Evolutionary conservation across 495 filamentous ascomycete species (phyloP), one percentile per base, ranked within the genome.

Genomic region (Podospora fimiseda): DNA sequence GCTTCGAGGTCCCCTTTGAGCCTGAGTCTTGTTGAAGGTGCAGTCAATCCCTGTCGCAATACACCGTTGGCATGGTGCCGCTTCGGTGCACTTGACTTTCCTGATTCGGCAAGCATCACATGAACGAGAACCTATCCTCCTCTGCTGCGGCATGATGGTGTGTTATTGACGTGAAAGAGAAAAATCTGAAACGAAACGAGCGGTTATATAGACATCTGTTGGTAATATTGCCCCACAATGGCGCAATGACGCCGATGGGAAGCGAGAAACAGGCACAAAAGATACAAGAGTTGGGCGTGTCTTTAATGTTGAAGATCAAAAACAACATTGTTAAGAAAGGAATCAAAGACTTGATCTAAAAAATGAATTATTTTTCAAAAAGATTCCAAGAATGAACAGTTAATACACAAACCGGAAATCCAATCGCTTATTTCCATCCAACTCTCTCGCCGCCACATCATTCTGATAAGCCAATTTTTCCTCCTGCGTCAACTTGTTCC

Each of bases 371-470:
- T n/a, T n/a, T n/a, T n/a, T n/a, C n/a, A n/a, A n/a, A n/a, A n/a
- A n/a, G n/a, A n/a, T n/a, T n/a, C 27, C 11, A 33, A 33, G 27
- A 5, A 11, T 20, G 7, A 5, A 19, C 14, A 33, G 21, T n/a
- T 47, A 47, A 33, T 47, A 47, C 9, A 69, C 72, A 51, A 81
- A 73, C 33, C 74, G 57, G 19, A 81, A 81, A 60, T 81, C 76
- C 44, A 78, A 77, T 71, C 87, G 74, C 69, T 89, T 90, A 57
- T 85, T 89, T 21, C 88, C 87, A 54, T 76, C 73, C 57, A 87
- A 79, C 8, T 63, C 77, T 18, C 86, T 87, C 14, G 44, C 44
- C 22, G 44, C 20, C 6, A 79, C 56, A 2, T 81, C 81, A 3
- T 68, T 70, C n/a, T 90, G 66, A 60, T 91, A 93, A 20, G 73